Evolutionary conservation across 192 early-diverging fungal genomes (phyloP).

Genomic region (Coemansia asiatica): DNA sequence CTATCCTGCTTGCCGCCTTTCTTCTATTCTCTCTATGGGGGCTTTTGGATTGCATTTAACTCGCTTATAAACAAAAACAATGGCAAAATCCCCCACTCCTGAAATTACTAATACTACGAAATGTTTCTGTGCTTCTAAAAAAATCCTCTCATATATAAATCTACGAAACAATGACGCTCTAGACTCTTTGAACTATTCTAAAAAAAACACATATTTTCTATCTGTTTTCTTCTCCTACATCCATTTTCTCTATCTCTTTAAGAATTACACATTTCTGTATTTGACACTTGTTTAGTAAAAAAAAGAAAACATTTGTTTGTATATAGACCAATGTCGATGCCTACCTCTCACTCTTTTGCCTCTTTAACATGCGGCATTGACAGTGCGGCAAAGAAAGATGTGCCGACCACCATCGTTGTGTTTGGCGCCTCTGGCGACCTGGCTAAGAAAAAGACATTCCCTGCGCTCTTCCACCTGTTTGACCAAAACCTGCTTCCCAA

Average conservation of each 20-base stretch:
- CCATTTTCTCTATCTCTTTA: background rate
- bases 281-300: too few relatives aligned
- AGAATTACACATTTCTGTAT: too few relatives aligned
- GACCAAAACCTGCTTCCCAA: conserved; percentile 76
- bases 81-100: background rate
- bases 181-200: too few relatives aligned
- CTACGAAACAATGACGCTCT: too few relatives aligned
- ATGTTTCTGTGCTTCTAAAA: too few relatives aligned
- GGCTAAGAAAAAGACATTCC: conserved; percentile 97
- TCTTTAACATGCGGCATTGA: conserved; percentile 34
- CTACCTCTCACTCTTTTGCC: conserved; percentile 9
- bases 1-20: too few relatives aligned
- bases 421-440: conserved; percentile 91
- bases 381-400: conserved; percentile 39
- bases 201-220: too few relatives aligned
- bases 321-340: conserved; percentile 11
- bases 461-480: conserved; percentile 89
- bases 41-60: too few relatives aligned
- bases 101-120: background rate
- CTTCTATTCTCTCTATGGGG: too few relatives aligned
- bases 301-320: background rate
- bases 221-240: too few relatives aligned
- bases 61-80: too few relatives aligned
- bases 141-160: too few relatives aligned
- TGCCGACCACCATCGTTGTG: conserved; percentile 57